These are phyloP conservation scores for Westerdykella sp. DNA, from an alignment of 2,329 filamentous ascomycete species.

Conservation along the genomic window DNA sequence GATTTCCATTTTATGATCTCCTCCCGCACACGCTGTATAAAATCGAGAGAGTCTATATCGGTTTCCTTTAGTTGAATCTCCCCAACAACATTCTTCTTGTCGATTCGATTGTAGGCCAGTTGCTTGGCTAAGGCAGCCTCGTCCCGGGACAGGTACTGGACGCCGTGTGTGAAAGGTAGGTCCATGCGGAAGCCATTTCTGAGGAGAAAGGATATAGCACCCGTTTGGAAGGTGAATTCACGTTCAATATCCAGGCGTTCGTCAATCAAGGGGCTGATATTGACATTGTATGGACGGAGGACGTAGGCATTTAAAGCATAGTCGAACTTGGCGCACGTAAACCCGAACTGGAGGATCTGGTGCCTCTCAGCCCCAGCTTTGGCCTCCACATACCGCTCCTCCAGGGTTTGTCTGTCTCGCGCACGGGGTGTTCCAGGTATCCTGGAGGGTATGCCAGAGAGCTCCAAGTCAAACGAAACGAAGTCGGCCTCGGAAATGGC, in stretches of 20 bases:
- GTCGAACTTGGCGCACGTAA: constrained; percentile 58
- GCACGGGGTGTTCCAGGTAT: constrained; percentile 34
- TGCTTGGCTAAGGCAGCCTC: constrained; percentile 49
- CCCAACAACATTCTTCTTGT: constrained; percentile 27
- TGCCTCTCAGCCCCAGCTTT: constrained; percentile 57
- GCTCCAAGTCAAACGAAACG: constrained; percentile 60
- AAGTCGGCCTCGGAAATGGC: constrained; percentile 55
- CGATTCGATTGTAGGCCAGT: constrained; percentile 40
- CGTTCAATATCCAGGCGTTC: constrained; percentile 54
- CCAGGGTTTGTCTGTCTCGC: constrained; percentile 45
- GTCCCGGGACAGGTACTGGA: constrained; percentile 56
- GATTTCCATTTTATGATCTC: constrained; percentile 45
- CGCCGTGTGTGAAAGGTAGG: constrained; percentile 50
- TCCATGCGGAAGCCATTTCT: constrained; percentile 54
- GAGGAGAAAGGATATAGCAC: constrained; percentile 56
- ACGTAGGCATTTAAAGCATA: constrained; percentile 47
- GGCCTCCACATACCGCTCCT: constrained; percentile 56
- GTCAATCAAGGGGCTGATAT: constrained; percentile 50
- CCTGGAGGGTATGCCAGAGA: constrained; percentile 53
- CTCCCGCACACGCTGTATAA: constrained; percentile 43
- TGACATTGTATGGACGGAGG: constrained; percentile 59
- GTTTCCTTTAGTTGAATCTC: constrained; percentile 48
- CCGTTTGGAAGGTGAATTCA: constrained; percentile 53
- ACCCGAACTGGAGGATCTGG: constrained; percentile 59
- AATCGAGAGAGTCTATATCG: constrained; percentile 49